phyloP scores from a whole-genome alignment of 805 yeast species.

The Yamadazyma akitaensis region DNA sequence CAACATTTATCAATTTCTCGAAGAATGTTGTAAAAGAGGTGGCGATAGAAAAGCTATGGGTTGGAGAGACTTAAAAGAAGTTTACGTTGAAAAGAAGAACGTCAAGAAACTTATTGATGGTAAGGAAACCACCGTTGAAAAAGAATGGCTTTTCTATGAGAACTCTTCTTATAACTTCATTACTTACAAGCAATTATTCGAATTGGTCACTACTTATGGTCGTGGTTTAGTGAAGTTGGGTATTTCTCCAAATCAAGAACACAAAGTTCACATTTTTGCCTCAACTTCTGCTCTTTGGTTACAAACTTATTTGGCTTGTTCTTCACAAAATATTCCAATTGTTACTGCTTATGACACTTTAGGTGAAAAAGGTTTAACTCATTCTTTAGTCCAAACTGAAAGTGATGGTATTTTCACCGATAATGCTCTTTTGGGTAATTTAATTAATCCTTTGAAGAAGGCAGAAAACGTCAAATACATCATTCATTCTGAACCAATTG shows the following conservation, averaged over 20 bases:
- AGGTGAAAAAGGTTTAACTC: slow-evolving; percentile 84
- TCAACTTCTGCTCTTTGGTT: slow-evolving; percentile 88
- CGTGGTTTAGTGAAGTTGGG: slow-evolving; percentile 78
- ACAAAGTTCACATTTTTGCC: slow-evolving; percentile 80
- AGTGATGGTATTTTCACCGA: slow-evolving; percentile 82
- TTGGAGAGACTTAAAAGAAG: slow-evolving; percentile 70
- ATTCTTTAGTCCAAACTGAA: slow-evolving; percentile 79
- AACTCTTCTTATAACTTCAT: slow-evolving; percentile 66
- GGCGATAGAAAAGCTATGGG: slow-evolving; percentile 62
- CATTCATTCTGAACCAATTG: slow-evolving; percentile 65
- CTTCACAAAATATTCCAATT: slow-evolving; percentile 74
- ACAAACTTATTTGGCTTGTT: slow-evolving; percentile 77
- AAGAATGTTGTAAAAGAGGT: slow-evolving; percentile 57
- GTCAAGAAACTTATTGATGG: slow-evolving; percentile 80
- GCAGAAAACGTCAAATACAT: slow-evolving; percentile 62
- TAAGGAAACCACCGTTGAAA: slow-evolving; percentile 63
- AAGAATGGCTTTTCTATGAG: slow-evolving; percentile 87
- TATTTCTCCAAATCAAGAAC: slow-evolving; percentile 53
- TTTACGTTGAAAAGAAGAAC: slow-evolving; percentile 72
- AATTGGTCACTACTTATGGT: slow-evolving; percentile 53
- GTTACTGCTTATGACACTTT: slow-evolving; percentile 96
- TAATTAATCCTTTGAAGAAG: slow-evolving; percentile 67
- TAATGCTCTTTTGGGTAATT: slow-evolving; percentile 61
- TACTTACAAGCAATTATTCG: slow-evolving; percentile 55
- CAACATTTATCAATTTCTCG: slow-evolving; percentile 67